Percentiles rank a stretch among this genome's conserved stretches.
phyloP scores from a whole-genome alignment of 495 filamentous ascomycete species.

The Tuber magnatum region DNA sequence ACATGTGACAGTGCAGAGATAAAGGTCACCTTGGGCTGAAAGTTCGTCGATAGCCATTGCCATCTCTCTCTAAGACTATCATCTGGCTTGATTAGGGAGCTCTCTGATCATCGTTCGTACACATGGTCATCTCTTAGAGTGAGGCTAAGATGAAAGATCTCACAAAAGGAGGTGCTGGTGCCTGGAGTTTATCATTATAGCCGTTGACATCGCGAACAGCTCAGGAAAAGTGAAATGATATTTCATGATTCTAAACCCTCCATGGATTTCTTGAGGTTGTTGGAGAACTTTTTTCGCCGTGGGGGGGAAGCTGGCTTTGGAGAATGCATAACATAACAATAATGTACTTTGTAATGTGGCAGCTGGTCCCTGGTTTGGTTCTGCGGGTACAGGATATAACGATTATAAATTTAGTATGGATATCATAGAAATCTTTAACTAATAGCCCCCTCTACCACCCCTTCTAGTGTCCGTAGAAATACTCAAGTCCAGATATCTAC shows the following conservation, averaged over 20 bases:
- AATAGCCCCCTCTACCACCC: background rate
- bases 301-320: too few species aligned
- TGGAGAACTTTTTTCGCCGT: background rate
- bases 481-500: background rate
- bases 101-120: background rate
- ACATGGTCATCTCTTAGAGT: background rate
- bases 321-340: too few species aligned
- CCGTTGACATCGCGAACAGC: background rate
- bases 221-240: background rate
- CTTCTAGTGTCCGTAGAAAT: background rate
- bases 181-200: background rate
- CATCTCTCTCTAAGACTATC: too few species aligned
- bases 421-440: background rate
- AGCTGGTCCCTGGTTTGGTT: background rate
- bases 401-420: too few species aligned
- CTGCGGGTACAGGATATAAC: too few species aligned
- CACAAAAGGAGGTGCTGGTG: background rate
- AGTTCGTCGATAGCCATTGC: too few species aligned
- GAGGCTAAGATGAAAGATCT: background rate
- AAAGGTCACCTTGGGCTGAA: background rate
- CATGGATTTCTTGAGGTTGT: background rate
- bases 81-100: background rate
- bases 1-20: background rate
- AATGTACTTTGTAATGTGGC: background rate
- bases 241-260: background rate